Conservation (phyloP, 352 stramenopile genomes). For the Globisporangium abappressorium region DNA sequence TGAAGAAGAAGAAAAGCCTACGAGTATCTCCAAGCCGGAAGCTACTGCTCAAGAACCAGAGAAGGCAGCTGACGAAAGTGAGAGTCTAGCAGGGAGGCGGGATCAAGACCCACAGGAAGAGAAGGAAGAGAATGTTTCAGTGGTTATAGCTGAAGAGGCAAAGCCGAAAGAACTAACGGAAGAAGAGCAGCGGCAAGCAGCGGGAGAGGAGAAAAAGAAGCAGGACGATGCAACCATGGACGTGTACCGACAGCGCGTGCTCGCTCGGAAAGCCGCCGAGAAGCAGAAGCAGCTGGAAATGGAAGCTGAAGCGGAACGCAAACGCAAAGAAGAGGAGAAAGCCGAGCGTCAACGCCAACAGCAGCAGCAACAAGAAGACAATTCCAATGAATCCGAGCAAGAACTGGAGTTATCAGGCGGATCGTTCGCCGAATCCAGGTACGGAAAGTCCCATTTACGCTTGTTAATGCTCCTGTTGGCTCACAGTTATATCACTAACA, state of each 20-base stretch:
- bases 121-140: background rate
- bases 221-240: conserved; percentile 59
- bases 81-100: background rate
- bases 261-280: conserved; percentile 58
- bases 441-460: conserved; percentile 4
- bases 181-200: conserved; percentile 27
- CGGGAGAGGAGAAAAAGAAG: conserved; percentile 53
- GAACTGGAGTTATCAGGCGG: conserved; percentile 55
- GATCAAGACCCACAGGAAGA: background rate
- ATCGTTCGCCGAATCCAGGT: conserved; percentile 74
- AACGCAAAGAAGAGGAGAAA: conserved; percentile 37
- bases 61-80: background rate
- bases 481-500: background rate
- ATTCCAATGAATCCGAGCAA: conserved; percentile 28
- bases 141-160: background rate
- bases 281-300: conserved; percentile 51
- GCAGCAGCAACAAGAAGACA: conserved; percentile 14
- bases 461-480: background rate
- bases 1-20: background rate
- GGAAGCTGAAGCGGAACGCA: conserved; percentile 31
- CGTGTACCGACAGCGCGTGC: conserved; percentile 60
- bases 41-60: background rate
- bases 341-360: conserved; percentile 14
- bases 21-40: background rate
- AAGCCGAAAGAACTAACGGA: conserved; percentile 32